Evolutionary conservation across 2,329 filamentous ascomycete genomes (phyloP), one percentile per base, ranked within the genome.

Genomic region (Diaporthe capsici): DNA sequence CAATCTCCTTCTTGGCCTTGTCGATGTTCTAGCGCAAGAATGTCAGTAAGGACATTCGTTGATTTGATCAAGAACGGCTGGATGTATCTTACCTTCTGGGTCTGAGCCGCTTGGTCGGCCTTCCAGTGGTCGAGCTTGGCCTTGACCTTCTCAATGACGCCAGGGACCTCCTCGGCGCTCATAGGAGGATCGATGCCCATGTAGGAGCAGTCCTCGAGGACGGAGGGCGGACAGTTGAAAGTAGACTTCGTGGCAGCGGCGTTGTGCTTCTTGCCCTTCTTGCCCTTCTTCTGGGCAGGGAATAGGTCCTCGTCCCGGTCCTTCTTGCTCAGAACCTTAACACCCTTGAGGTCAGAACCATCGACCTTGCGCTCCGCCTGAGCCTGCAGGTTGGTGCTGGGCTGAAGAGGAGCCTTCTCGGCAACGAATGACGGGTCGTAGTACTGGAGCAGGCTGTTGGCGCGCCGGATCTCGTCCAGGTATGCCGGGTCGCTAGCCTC

Each of bases 1-100:
- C 95, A 78, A 99, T 97, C 85, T 98, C 95, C 86, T 96, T 96
- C 89, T 98, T 94, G 77, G 97, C 97, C 86, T 98, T 98, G 78
- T 95, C 94, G 77, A 98, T 93, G 89, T 99, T 99, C 97, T 98
- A 9, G 81, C 39, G 55, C 37, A 53, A 10, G 10, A 42, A 10
- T 49, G 20, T 75, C 53, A 77, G 75, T 58, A 67, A 25, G 17
- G 15, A 37, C 3, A n/a, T 31, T 12, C 9, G 1, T 20, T 28
- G 12, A 5, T 20, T 49, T 28, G 12, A 25, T 15, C 15, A 28
- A n/a, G 34, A 12, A 3, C 22, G 31, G 1, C 1, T 6, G 20
- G 7, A 0, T 4, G 53, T 49, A 79, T 86, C 93, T 89, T 87
- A 98, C 97, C 87, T 95, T 94, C 84, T 97, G 91, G 28, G 97